Percentiles rank a stretch among this genome's conserved stretches.
phyloP scores from a whole-genome alignment of 129 eudicot species.

The Solidago caesia region DNA sequence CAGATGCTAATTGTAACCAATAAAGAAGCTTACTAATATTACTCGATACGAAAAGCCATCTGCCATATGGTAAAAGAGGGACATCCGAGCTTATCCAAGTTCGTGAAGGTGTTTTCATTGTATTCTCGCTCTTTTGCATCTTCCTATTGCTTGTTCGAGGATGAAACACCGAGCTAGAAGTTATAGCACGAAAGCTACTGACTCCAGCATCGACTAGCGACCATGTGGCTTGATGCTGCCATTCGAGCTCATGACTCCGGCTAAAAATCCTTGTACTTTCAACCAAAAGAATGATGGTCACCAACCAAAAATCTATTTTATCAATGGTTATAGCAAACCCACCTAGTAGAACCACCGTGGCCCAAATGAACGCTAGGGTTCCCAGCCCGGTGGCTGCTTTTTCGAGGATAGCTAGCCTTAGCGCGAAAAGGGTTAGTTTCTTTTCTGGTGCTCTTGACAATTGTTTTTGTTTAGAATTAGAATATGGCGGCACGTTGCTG shows the following conservation, averaged over 20 bases:
- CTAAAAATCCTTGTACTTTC: slow-evolving; percentile 85
- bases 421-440: slow-evolving; percentile 82
- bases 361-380: slow-evolving; percentile 94
- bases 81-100: slow-evolving; percentile 78
- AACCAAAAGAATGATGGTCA: slow-evolving; percentile 61
- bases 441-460: slow-evolving; percentile 62
- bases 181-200: slow-evolving; percentile 60
- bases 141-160: slow-evolving; percentile 5
- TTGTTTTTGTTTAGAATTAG: slow-evolving; percentile 14
- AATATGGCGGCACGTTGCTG: slow-evolving; percentile 33
- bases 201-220: slow-evolving; percentile 60
- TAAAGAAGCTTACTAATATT: slow-evolving; percentile 68
- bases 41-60: slow-evolving; percentile 64
- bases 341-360: slow-evolving; percentile 88
- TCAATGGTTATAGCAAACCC: slow-evolving; percentile 84
- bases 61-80: slow-evolving; percentile 71
- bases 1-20: slow-evolving; percentile 78
- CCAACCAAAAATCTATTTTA: slow-evolving; percentile 75
- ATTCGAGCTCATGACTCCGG: slow-evolving; percentile 93
- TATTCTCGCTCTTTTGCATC: slow-evolving; percentile 1
- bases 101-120: slow-evolving; percentile 37
- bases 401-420: slow-evolving; percentile 79
- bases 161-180: slow-evolving; percentile 45
- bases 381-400: slow-evolving; percentile 87
- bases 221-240: slow-evolving; percentile 99